Conservation (phyloP, 2,329 filamentous ascomycete species). For the Simplicillium aogashimaense region DNA sequence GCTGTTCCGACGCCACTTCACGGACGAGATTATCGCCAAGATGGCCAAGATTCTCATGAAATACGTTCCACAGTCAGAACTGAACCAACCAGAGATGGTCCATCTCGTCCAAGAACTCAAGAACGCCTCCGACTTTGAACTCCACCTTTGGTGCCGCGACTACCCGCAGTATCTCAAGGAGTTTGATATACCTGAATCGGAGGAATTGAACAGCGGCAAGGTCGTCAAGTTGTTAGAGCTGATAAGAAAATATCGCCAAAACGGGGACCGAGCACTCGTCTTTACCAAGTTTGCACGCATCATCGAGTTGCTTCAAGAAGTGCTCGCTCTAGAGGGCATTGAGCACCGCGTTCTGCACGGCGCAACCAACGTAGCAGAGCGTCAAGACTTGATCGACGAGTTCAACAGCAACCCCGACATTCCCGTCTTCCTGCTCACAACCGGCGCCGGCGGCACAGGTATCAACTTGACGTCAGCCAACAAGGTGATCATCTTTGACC, state of each 20-base stretch:
- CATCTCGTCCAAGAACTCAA: slow-evolving; percentile 47
- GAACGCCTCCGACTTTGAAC: slow-evolving; percentile 51
- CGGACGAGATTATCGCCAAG: slow-evolving; percentile 61
- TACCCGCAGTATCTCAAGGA: slow-evolving; percentile 39
- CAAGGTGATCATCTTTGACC: slow-evolving; percentile 96
- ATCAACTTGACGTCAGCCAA: slow-evolving; percentile 95
- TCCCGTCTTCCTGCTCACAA: slow-evolving; percentile 85
- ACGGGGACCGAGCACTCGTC: slow-evolving; percentile 78
- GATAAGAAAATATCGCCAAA: slow-evolving; percentile 60
- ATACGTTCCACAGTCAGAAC: slow-evolving; percentile 48
- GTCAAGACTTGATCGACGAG: slow-evolving; percentile 79
- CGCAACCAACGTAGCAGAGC: slow-evolving; percentile 67
- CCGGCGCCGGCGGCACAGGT: slow-evolving; percentile 89
- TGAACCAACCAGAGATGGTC: slow-evolving; percentile 38
- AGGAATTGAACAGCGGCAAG: slow-evolving; percentile 65
- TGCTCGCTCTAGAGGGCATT: slow-evolving; percentile 63
- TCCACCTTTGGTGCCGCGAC: slow-evolving; percentile 56
- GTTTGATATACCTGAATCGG: slow-evolving; percentile 42
- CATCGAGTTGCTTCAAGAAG: slow-evolving; percentile 80
- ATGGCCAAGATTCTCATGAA: slow-evolving; percentile 72
- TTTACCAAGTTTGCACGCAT: slow-evolving; percentile 92
- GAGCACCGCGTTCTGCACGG: slow-evolving; percentile 82
- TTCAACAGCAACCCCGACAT: slow-evolving; percentile 71
- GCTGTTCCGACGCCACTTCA: slow-evolving; percentile 74
- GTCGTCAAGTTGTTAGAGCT: slow-evolving; percentile 72